A percentile compares a stretch with the other conserved stretches of the same genome.
phyloP scores from a whole-genome alignment of 768 basidiomycete genomes.

The Trametes cubensis region DNA sequence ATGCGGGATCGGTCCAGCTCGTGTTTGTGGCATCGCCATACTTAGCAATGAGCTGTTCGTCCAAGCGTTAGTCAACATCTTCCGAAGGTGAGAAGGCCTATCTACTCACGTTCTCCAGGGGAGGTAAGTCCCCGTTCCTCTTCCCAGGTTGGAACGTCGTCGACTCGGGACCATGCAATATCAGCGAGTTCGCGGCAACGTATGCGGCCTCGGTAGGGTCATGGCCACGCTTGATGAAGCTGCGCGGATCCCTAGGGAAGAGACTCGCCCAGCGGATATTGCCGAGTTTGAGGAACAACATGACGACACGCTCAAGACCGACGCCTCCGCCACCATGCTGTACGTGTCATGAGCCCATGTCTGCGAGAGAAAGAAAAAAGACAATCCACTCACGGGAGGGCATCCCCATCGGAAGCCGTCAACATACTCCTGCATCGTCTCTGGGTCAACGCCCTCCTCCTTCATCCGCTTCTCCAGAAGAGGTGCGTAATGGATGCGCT shows the following conservation, averaged over 20 bases:
- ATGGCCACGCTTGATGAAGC: constrained; percentile 48
- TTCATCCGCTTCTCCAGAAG: constrained; percentile 86
- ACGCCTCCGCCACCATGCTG: constrained; percentile 94
- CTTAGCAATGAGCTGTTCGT: constrained; percentile 52
- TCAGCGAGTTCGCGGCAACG: constrained; percentile 29
- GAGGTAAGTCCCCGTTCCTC: constrained; percentile 33
- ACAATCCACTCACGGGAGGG: constrained; percentile 52
- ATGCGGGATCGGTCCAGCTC: constrained; percentile 65
- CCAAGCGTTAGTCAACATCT: background rate
- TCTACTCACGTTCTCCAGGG: constrained; percentile 35
- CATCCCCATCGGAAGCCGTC: constrained; percentile 95
- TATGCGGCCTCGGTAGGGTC: constrained; percentile 31
- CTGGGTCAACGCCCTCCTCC: constrained; percentile 83
- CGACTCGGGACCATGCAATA: constrained; percentile 35
- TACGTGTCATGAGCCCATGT: background rate
- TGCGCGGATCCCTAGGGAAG: constrained; percentile 96
- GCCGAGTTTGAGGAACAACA: constrained; percentile 95
- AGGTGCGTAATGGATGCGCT: constrained; percentile 89
- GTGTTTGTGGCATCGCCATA: constrained; percentile 72
- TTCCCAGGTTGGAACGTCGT: constrained; percentile 31
- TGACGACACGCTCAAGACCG: constrained; percentile 90
- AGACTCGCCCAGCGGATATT: constrained; percentile 90
- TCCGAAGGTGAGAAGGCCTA: background rate
- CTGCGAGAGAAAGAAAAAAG: background rate
- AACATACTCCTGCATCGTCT: constrained; percentile 88